Percentiles rank a stretch among this genome's conserved stretches.
phyloP scores from a whole-genome alignment of 2,329 filamentous ascomycete species.

The Alternaria conjuncta region DNA sequence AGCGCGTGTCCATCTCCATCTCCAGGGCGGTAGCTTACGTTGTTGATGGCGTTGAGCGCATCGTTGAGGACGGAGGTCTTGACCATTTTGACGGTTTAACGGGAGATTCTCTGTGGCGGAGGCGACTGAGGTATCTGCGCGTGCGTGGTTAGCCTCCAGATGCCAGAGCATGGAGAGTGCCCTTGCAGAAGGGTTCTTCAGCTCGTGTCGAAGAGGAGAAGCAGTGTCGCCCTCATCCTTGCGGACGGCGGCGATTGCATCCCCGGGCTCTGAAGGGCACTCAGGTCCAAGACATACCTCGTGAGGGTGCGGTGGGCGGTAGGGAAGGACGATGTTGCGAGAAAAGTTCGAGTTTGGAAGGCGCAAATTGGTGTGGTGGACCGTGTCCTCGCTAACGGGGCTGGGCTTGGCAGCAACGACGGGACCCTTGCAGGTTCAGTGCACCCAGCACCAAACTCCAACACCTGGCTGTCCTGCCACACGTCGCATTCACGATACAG shows the following conservation, averaged over 20 bases:
- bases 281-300: constrained; percentile 49
- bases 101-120: constrained; percentile 79
- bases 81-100: constrained; percentile 87
- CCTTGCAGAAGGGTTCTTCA: constrained; percentile 71
- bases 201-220: constrained; percentile 61
- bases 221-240: constrained; percentile 53
- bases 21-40: constrained; percentile 56
- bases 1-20: not conserved
- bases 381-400: constrained; percentile 27
- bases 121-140: constrained; percentile 67
- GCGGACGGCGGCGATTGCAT: constrained; percentile 50
- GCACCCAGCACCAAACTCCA: constrained; percentile 4
- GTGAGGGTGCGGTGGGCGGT: constrained; percentile 33
- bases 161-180: constrained; percentile 73
- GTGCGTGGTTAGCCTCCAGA: constrained; percentile 65
- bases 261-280: constrained; percentile 60
- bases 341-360: constrained; percentile 34
- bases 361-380: constrained; percentile 27
- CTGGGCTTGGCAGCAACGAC: constrained; percentile 18
- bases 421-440: constrained; percentile 9
- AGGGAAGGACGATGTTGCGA: constrained; percentile 19
- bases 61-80: constrained; percentile 99
- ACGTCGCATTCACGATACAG: not conserved
- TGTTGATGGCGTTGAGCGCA: constrained; percentile 99
- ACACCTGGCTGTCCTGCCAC: not conserved